phyloP scores from a whole-genome alignment of 768 basidiomycete species.

The Pleurotus pulmonarius region DNA sequence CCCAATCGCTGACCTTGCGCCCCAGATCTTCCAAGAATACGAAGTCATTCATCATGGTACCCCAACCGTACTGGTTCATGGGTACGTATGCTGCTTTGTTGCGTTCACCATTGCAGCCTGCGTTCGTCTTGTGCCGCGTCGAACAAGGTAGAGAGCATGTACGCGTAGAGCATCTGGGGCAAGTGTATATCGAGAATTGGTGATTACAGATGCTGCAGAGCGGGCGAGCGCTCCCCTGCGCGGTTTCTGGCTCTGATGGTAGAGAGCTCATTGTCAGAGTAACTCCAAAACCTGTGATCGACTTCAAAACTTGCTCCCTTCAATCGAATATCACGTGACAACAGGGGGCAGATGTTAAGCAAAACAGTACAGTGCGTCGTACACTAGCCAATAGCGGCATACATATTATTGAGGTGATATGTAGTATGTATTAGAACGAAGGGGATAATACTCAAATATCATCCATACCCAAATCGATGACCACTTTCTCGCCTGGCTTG shows the following conservation, averaged over 20 bases:
- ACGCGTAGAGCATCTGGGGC: constrained; percentile 67
- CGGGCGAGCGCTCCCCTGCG: constrained; percentile 18
- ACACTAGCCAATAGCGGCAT: neutral
- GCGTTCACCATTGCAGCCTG: constrained; percentile 67
- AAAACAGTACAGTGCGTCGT: neutral
- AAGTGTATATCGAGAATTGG: constrained; percentile 62
- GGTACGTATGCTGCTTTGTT: constrained; percentile 72
- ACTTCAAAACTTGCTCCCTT: no score
- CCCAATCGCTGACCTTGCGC: constrained; percentile 72
- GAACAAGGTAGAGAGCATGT: constrained; percentile 77
- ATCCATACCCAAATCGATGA: constrained; percentile 86
- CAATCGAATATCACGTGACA: no score
- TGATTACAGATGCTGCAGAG: constrained; percentile 49
- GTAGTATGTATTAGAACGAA: neutral
- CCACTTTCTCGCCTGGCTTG: constrained; percentile 97
- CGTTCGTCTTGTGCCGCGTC: constrained; percentile 56
- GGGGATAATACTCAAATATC: constrained; percentile 52
- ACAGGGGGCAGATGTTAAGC: no score
- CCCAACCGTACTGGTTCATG: constrained; percentile 83
- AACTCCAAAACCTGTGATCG: no score
- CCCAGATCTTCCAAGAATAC: constrained; percentile 80
- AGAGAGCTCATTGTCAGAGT: no score
- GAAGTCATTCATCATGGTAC: constrained; percentile 88
- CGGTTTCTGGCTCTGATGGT: no score
- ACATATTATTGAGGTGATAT: neutral